Evolutionary conservation across 371 early-diverging fungal genomes (phyloP).

Genomic region (Mucor irregularis): DNA sequence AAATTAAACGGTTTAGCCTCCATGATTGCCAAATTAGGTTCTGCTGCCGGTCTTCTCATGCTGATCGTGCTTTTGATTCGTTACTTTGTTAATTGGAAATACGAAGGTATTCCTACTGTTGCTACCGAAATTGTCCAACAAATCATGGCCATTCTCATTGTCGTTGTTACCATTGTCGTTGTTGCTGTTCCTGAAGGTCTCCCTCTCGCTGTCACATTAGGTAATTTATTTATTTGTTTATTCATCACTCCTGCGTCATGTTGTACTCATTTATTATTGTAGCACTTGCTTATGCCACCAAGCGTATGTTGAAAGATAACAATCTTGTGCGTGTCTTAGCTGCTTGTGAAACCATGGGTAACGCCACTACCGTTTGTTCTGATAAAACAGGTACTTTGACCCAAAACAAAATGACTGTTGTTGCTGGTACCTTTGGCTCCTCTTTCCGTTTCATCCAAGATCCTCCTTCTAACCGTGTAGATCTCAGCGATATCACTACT

Average conservation of each 20-base stretch:
- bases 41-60: constrained; percentile 67
- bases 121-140: constrained; percentile 47
- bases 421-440: constrained; percentile 64
- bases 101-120: constrained; percentile 20
- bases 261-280: no score
- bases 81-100: constrained; percentile 54
- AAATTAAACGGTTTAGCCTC: constrained; percentile 70
- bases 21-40: constrained; percentile 73
- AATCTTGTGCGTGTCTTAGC: constrained; percentile 87
- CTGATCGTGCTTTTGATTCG: constrained; percentile 62
- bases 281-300: constrained; percentile 77
- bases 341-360: constrained; percentile 95
- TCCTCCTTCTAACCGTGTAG: constrained; percentile 32
- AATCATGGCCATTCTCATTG: constrained; percentile 69
- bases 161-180: constrained; percentile 74
- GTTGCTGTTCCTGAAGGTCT: constrained; percentile 85
- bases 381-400: constrained; percentile 94
- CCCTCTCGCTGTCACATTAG: constrained; percentile 74
- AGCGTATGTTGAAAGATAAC: constrained; percentile 86
- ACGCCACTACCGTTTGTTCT: constrained; percentile 88
- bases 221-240: constrained; percentile 18
- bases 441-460: constrained; percentile 43
- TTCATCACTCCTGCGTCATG: no score
- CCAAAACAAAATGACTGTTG: constrained; percentile 90
- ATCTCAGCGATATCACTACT: constrained; percentile 38